phyloP scores from a whole-genome alignment of 768 basidiomycete genomes.

The Suillus discolor region DNA sequence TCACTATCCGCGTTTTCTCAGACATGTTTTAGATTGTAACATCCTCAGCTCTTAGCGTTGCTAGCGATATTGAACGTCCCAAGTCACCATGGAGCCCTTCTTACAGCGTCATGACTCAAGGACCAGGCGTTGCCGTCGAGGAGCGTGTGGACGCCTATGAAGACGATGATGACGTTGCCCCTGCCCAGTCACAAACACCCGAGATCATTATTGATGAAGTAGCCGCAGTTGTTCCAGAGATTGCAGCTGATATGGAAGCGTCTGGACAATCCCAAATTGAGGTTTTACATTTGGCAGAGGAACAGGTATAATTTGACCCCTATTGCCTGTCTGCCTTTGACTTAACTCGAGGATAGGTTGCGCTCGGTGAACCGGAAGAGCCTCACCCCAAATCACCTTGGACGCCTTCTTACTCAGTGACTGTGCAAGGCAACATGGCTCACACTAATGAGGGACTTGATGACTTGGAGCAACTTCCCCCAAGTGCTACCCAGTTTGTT shows the following conservation, averaged over 20 bases:
- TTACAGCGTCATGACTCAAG: slow-evolving; percentile 51
- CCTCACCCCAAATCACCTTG: slow-evolving; percentile 28
- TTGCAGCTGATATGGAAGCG: neutral
- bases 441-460: slow-evolving; percentile 11
- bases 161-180: neutral
- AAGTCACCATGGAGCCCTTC: slow-evolving; percentile 57
- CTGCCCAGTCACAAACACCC: neutral
- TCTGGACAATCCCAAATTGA: neutral
- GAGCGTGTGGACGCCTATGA: slow-evolving; percentile 12
- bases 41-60: slow-evolving; percentile 3
- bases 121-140: slow-evolving; percentile 30
- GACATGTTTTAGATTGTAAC: neutral
- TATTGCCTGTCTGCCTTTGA: neutral
- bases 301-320: neutral
- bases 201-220: slow-evolving; percentile 11
- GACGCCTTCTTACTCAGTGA: slow-evolving; percentile 46
- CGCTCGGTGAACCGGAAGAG: slow-evolving; percentile 2
- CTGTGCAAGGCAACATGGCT: slow-evolving; percentile 39
- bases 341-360: neutral
- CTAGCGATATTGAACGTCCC: slow-evolving; percentile 39
- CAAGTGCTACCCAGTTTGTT: slow-evolving; percentile 2
- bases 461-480: slow-evolving; percentile 12
- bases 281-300: neutral
- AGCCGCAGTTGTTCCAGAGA: neutral
- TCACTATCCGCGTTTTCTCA: neutral